Conservation (phyloP, 495 filamentous ascomycete species). For the Tuber brumale region DNA sequence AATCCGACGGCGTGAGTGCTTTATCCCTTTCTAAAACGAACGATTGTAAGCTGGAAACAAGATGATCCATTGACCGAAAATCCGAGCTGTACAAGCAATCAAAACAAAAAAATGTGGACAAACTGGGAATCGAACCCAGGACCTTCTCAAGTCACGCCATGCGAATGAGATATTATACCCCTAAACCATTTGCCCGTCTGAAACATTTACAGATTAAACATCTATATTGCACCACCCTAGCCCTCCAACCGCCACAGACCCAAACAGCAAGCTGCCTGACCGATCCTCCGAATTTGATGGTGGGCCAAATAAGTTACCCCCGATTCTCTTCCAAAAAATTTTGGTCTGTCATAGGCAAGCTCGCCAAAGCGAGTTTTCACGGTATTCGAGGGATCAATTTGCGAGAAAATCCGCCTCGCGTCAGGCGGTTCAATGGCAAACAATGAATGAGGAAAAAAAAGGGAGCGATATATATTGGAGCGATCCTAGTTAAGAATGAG, state of each 20-base stretch:
- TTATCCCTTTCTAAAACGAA: not conserved
- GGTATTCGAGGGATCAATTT: not conserved
- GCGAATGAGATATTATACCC: slow-evolving; percentile 25
- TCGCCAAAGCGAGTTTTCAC: not conserved
- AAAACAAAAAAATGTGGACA: slow-evolving; percentile 13
- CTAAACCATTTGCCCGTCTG: slow-evolving; percentile 18
- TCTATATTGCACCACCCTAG: not conserved
- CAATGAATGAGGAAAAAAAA: not conserved
- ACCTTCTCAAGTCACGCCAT: slow-evolving; percentile 15
- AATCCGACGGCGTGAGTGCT: not conserved
- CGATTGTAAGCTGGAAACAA: not conserved
- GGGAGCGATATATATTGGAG: not conserved
- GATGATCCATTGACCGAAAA: not conserved
- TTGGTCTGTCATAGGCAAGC: not conserved
- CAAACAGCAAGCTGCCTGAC: no score
- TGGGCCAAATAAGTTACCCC: not conserved
- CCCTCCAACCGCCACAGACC: no score
- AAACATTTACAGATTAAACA: not conserved
- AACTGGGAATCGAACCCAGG: slow-evolving; percentile 23
- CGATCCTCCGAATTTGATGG: not conserved
- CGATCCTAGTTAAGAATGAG: not conserved
- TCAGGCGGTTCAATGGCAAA: not conserved
- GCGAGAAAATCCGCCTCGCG: not conserved
- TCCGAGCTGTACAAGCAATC: not conserved
- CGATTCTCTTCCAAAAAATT: not conserved